Evolutionary conservation across 441 rosid genomes (phyloP).

Genomic region (Breynia disticha): DNA sequence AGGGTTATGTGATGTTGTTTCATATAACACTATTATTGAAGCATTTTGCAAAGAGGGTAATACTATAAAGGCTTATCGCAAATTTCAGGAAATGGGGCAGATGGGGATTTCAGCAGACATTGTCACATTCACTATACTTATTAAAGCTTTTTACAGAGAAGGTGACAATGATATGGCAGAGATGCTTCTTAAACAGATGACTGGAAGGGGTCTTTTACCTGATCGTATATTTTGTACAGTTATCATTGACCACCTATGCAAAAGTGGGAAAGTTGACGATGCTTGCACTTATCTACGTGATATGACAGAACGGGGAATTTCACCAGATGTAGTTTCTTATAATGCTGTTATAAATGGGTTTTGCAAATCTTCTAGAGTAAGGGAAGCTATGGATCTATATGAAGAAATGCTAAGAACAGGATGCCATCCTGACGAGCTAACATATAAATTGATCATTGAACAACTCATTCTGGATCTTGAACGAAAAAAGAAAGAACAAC

Average conservation of each 20-base stretch:
- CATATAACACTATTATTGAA: slow-evolving; percentile 67
- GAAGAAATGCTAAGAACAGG: slow-evolving; percentile 64
- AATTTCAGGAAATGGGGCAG: slow-evolving; percentile 60
- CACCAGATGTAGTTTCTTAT: slow-evolving; percentile 66
- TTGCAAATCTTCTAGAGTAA: slow-evolving; percentile 51
- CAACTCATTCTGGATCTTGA: slow-evolving; percentile 65
- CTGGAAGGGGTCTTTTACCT: slow-evolving; percentile 42
- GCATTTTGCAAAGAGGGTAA: slow-evolving; percentile 44
- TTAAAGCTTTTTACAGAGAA: slow-evolving; percentile 56
- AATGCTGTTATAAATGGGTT: slow-evolving; percentile 75
- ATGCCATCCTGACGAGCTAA: slow-evolving; percentile 62
- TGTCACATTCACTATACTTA: slow-evolving; percentile 66
- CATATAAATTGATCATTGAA: slow-evolving; percentile 71
- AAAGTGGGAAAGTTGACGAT: slow-evolving; percentile 53
- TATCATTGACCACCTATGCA: slow-evolving; percentile 66
- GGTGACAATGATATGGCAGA: slow-evolving; percentile 51
- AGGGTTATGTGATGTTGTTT: slow-evolving; percentile 65
- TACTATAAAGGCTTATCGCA: slow-evolving; percentile 42
- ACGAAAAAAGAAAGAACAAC: too few species aligned
- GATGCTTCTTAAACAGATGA: slow-evolving; percentile 64
- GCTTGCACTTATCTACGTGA: slow-evolving; percentile 54
- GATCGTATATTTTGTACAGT: slow-evolving; percentile 72
- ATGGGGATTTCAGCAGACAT: slow-evolving; percentile 60
- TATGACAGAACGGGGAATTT: slow-evolving; percentile 62
- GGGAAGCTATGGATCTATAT: slow-evolving; percentile 52